Percentiles rank a stretch among this genome's conserved stretches.
phyloP scores from a whole-genome alignment of 1,284 basidiomycete genomes.

The Polyporus tsugae region DNA sequence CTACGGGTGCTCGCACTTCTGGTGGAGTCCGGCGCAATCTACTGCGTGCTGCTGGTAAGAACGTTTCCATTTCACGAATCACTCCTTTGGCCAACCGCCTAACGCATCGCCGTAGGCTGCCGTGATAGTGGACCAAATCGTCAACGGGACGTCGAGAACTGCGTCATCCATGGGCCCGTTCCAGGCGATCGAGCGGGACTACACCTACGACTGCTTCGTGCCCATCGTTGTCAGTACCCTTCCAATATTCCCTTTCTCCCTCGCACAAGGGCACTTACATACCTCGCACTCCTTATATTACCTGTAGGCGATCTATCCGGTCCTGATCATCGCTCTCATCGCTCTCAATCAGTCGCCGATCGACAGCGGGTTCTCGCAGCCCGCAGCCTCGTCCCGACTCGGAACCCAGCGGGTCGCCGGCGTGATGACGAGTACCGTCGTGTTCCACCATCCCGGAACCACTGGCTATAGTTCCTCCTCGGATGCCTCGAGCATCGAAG shows the following conservation, averaged over 20 bases:
- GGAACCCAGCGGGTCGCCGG: background rate
- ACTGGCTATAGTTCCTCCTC: background rate
- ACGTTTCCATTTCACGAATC: background rate
- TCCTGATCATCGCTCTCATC: conserved; percentile 2
- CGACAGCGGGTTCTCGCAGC: background rate
- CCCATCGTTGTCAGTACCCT: background rate
- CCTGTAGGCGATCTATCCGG: conserved; percentile 8
- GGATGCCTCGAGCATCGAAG: background rate
- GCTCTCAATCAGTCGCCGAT: conserved; percentile 6
- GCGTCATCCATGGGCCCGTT: background rate
- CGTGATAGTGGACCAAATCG: background rate
- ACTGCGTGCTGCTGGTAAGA: conserved; percentile 13
- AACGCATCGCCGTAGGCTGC: background rate
- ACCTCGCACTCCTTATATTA: background rate
- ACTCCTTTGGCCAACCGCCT: background rate
- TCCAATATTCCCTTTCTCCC: no score
- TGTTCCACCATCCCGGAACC: background rate
- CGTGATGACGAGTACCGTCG: background rate
- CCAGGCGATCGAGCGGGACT: background rate
- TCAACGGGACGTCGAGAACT: background rate
- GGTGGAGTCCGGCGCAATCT: conserved; percentile 15
- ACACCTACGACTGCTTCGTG: background rate
- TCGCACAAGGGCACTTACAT: background rate
- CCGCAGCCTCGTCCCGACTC: background rate
- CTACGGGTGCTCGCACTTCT: conserved; percentile 9